Evolutionary conservation across 2,329 filamentous ascomycete species (phyloP), one percentile per base, ranked within the genome.

Genomic region (Colletotrichum sp.): DNA sequence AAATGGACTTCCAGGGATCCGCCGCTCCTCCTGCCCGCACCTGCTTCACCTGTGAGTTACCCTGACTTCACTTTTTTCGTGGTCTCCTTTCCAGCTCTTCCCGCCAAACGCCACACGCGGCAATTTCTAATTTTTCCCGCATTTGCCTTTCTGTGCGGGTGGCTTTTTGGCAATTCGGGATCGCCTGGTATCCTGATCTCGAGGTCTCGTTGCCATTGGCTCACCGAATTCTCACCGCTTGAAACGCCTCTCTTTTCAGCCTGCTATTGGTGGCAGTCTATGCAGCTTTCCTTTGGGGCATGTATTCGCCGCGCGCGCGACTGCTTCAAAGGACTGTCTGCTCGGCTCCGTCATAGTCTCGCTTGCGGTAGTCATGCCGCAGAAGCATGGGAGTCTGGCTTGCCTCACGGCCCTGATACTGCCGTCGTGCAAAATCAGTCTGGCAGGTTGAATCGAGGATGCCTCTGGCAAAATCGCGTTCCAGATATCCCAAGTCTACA

Each of bases 11-110:
- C 79, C 76, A 77, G 72, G 78, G 76, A 77, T 79, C 78, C 79
- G 78, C 77, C 65, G 70, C 77, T 57, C 68, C 75, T 44, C 77
- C 78, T 65, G 83, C 81, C 75, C 86, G 87, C 79, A 85, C 85
- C 78, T 89, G 88, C 85, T 89, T 88, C 84, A 89, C 87, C 81
- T 89, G 88, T 89, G 83, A 85, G 88, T 89, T 78, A 64, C 65
- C 74, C 70, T 77, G 71, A 75, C 21, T 36, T 73, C 65, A 30
- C 32, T 60, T 28, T 55, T 55, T 52, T 49, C 44, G n/a, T 49
- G 18, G 44, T n/a, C 6, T 15, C 24, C 52, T 39, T 18, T 21
- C 32, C 69, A 32, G 32, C 57, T 60, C 60, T 59, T 10, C 57
- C 39, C 52, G 36, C 72, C 39, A 34, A 55, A 10, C 57, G 18